Conservation (phyloP, 1,139 yeast species). For the Saccharomyces hybrid region DNA sequence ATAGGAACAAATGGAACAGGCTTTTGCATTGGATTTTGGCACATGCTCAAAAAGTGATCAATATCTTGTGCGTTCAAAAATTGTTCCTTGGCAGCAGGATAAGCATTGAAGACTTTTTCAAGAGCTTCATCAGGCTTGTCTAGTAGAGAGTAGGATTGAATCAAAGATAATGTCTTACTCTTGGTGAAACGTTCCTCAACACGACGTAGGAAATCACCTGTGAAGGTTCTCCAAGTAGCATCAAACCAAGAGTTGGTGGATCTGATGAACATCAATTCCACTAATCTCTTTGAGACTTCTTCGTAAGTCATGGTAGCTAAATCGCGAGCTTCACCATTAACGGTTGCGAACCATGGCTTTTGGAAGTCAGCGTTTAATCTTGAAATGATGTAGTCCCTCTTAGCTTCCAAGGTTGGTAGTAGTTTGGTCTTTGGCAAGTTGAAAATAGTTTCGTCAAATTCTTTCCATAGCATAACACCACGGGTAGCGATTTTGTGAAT, state of each 20-base stretch:
- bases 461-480: slow-evolving; percentile 96
- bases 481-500: slow-evolving; percentile 97
- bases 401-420: slow-evolving; percentile 68
- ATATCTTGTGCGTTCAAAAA: slow-evolving; percentile 91
- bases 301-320: slow-evolving; percentile 92
- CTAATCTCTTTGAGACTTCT: slow-evolving; percentile 80
- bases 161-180: slow-evolving; percentile 48
- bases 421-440: slow-evolving; percentile 84
- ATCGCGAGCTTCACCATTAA: slow-evolving; percentile 71
- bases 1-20: slow-evolving; percentile 98
- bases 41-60: slow-evolving; percentile 81
- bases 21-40: slow-evolving; percentile 80
- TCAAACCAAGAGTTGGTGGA: slow-evolving; percentile 87
- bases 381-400: slow-evolving; percentile 78
- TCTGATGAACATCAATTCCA: slow-evolving; percentile 81
- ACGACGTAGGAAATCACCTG: slow-evolving; percentile 83
- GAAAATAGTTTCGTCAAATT: slow-evolving; percentile 89
- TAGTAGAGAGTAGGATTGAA: slow-evolving; percentile 67
- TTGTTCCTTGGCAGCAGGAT: slow-evolving; percentile 70
- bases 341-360: slow-evolving; percentile 86
- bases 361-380: slow-evolving; percentile 90
- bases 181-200: slow-evolving; percentile 91
- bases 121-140: slow-evolving; percentile 57
- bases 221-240: slow-evolving; percentile 71
- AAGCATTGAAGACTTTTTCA: slow-evolving; percentile 53